Conservation (phyloP, 257 asterid species). For the Misopates orontium region DNA sequence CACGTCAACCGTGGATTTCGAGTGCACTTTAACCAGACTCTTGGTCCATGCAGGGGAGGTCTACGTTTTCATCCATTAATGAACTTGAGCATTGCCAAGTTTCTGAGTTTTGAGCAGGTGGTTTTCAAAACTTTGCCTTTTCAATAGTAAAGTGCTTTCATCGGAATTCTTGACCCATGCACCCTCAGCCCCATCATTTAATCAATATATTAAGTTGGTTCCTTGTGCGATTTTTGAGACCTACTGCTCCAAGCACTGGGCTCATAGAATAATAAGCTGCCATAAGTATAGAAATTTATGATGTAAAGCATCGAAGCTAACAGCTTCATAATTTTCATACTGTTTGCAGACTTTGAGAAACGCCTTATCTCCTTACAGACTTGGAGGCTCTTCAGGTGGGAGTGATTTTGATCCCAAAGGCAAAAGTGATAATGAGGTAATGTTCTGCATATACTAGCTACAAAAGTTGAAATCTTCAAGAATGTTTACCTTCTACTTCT, state of each 20-base stretch:
- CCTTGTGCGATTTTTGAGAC: not conserved
- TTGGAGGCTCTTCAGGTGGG: conserved; percentile 99
- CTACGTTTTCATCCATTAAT: conserved; percentile 90
- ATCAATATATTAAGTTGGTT: not conserved
- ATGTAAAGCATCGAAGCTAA: conserved; percentile 20
- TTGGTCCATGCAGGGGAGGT: conserved; percentile 99
- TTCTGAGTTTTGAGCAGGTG: conserved; percentile 97
- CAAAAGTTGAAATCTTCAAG: conserved; percentile 24
- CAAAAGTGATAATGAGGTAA: conserved; percentile 87
- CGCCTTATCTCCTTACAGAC: conserved; percentile 95
- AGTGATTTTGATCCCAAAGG: conserved; percentile 97
- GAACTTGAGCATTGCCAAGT: conserved; percentile 93
- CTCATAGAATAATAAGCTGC: not conserved
- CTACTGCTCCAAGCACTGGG: not conserved
- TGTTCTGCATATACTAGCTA: conserved; percentile 23
- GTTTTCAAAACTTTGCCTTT: conserved; percentile 12
- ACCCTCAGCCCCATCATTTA: not conserved
- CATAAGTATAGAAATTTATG: conserved; percentile 1
- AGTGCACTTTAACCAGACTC: conserved; percentile 89
- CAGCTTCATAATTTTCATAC: conserved; percentile 34
- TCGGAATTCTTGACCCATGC: conserved; percentile 11
- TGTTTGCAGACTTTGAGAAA: conserved; percentile 79
- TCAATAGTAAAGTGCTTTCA: conserved; percentile 5
- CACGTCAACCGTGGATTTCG: conserved; percentile 96
- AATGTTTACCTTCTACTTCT: conserved; percentile 27